Evolutionary conservation across 768 basidiomycete species (phyloP).

Genomic region (Pulveroboletus sp.): DNA sequence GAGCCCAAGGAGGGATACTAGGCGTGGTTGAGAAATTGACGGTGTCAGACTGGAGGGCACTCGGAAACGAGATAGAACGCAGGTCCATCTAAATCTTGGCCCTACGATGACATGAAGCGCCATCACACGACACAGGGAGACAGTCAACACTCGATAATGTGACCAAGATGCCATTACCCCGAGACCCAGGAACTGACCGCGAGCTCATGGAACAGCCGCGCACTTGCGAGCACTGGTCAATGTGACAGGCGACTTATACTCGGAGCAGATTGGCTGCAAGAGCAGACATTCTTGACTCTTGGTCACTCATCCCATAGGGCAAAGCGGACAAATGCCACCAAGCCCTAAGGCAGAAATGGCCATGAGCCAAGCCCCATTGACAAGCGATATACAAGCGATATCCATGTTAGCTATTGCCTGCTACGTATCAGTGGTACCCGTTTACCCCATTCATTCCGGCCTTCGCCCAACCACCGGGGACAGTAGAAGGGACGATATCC

Average conservation of each 20-base stretch:
- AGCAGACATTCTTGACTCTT: background rate
- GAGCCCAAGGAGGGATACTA: background rate
- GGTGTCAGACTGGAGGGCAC: background rate
- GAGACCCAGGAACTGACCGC: too few relatives aligned
- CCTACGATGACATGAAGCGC: too few relatives aligned
- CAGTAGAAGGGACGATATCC: conserved; percentile 12
- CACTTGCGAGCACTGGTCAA: too few relatives aligned
- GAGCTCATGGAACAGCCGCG: too few relatives aligned
- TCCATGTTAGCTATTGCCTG: background rate
- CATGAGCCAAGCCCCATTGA: conserved; percentile 11
- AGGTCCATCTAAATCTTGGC: too few relatives aligned
- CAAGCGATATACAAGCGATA: conserved; percentile 3
- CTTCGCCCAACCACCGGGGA: conserved; percentile 9
- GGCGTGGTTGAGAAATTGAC: conserved; percentile 3
- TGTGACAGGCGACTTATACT: too few relatives aligned
- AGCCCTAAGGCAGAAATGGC: conserved; percentile 9
- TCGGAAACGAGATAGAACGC: too few relatives aligned
- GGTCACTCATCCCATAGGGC: conserved; percentile 12
- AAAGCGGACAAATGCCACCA: background rate
- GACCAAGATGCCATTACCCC: background rate
- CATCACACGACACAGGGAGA: too few relatives aligned
- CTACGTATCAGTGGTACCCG: conserved; percentile 4
- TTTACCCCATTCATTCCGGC: conserved; percentile 8
- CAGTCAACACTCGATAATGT: background rate
- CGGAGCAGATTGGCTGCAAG: background rate